Evolutionary conservation across 139 green algal genomes (phyloP), one percentile per base, ranked within the genome.

Genomic region (Chlamydomonas schloesseri): DNA sequence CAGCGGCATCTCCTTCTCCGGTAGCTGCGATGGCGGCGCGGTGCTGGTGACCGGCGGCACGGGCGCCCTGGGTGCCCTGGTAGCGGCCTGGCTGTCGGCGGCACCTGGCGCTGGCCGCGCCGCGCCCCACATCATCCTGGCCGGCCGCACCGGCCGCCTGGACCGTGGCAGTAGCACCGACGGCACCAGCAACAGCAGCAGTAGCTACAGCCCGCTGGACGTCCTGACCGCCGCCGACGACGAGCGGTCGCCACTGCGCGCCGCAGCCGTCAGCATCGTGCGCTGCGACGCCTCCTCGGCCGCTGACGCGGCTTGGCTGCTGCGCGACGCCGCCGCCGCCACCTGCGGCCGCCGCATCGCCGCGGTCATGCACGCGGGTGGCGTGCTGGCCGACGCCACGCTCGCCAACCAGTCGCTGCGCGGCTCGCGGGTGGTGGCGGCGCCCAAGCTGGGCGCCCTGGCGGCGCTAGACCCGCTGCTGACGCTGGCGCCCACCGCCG

Each of bases 11-110:
- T 58, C 53, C 13, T 13, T 15, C 53, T 8, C 8, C 55, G 55
- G 55, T 11, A 17, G 18, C 20, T 37, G 11, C 81, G 37, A 31
- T 8, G 71, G 78, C 65, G 64, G 86, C 18, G 71, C 64, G 15
- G 84, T 93, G 5, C 58, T 95, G 2, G 71, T 96, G 17, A 93
- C 91, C 18, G 94, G 94, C 33, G 94, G 93, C 11, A 82, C 90
- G 8, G 94, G 94, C 11, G 86, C 87, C 0, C 53, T 96, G 31
- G 94, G 94, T 17, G 60, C 69, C 20, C 89, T 96, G 10, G 87
- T 95, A 14, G 84, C 79, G 2, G 57, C 6, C 0, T 95, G 93
- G 94, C 84, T 95, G 1, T 77, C 91, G 0, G n/a, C 86, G 3
- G 18, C 73, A 13, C 87, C 82, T 4, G 79, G 75, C 18, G 76